These are phyloP conservation scores for Solanum etuberosum DNA, from an alignment of 257 asterid genomes.

Conservation along the genomic window DNA sequence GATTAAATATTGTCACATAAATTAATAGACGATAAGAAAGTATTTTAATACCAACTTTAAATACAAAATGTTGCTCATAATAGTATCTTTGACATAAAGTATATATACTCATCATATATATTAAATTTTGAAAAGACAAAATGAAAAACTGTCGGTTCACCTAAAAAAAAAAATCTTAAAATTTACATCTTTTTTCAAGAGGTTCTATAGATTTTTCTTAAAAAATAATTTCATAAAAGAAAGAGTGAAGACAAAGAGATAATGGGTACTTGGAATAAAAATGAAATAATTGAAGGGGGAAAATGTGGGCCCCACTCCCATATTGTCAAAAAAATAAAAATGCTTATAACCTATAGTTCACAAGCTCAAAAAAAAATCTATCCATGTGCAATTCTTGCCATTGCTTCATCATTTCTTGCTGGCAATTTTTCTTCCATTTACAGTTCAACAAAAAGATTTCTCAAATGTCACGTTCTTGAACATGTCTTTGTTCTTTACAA, in stretches of 20 bases:
- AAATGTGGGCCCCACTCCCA: slow-evolving; percentile 1
- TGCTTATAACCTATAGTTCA: neutral
- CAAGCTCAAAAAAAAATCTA: neutral
- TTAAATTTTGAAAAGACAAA: neutral
- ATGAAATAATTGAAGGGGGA: neutral
- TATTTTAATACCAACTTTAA: neutral
- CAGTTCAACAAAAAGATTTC: slow-evolving; percentile 13
- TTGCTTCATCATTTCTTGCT: slow-evolving; percentile 28
- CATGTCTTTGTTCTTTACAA: neutral
- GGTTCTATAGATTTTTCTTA: neutral
- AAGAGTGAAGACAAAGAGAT: neutral
- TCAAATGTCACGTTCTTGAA: slow-evolving; percentile 30
- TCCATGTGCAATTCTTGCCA: slow-evolving; percentile 39
- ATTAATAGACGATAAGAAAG: neutral
- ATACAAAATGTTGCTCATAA: neutral
- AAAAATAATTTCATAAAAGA: neutral
- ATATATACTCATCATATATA: neutral
- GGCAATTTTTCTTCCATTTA: slow-evolving; percentile 48
- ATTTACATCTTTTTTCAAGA: neutral
- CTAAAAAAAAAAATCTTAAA: neutral
- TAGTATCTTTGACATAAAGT: neutral
- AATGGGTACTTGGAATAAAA: neutral
- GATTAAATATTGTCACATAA: too few species aligned
- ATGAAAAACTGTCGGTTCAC: neutral
- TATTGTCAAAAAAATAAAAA: slow-evolving; percentile 1